Percentiles rank a stretch among this genome's conserved stretches.
These are phyloP conservation scores for Hordeum marinum DNA, from an alignment of 176 grass and related monocot genomes.

Conservation along the genomic window DNA sequence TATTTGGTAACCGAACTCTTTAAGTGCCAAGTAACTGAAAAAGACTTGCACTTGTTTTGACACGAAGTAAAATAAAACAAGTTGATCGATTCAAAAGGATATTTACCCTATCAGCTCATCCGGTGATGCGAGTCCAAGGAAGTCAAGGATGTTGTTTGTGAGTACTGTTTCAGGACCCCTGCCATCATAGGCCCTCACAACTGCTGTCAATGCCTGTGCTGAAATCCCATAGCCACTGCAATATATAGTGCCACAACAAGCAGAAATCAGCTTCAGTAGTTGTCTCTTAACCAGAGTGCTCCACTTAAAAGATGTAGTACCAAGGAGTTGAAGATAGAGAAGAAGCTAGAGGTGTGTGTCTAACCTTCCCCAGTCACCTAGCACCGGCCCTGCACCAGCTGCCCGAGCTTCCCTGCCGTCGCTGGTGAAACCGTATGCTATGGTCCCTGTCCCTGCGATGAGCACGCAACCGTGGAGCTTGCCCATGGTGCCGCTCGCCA, in stretches of 20 bases:
- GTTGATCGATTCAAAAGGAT: background rate
- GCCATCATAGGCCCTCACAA: slow-evolving; percentile 68
- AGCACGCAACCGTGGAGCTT: slow-evolving; percentile 72
- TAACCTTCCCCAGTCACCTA: slow-evolving; percentile 82
- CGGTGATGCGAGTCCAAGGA: slow-evolving; percentile 49
- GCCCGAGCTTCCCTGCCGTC: slow-evolving; percentile 70
- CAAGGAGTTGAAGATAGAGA: background rate
- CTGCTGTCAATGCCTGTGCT: slow-evolving; percentile 78
- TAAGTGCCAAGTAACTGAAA: background rate
- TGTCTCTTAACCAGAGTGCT: background rate
- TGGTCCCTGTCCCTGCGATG: slow-evolving; percentile 67
- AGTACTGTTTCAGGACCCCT: slow-evolving; percentile 61
- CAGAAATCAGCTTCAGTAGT: background rate
- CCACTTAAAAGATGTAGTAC: background rate
- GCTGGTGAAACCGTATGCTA: slow-evolving; percentile 66
- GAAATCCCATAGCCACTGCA: slow-evolving; percentile 78
- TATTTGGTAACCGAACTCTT: background rate
- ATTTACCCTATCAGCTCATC: slow-evolving; percentile 73
- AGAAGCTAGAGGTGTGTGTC: background rate
- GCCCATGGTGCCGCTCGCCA: slow-evolving; percentile 81
- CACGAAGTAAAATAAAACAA: background rate
- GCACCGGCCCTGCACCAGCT: slow-evolving; percentile 72
- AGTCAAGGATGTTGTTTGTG: slow-evolving; percentile 58
- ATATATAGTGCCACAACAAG: background rate
- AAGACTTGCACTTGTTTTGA: background rate